Evolutionary conservation across 228 moss, liverwort and hornwort genomes (phyloP).

Genomic region (Sphagnum fallax): DNA sequence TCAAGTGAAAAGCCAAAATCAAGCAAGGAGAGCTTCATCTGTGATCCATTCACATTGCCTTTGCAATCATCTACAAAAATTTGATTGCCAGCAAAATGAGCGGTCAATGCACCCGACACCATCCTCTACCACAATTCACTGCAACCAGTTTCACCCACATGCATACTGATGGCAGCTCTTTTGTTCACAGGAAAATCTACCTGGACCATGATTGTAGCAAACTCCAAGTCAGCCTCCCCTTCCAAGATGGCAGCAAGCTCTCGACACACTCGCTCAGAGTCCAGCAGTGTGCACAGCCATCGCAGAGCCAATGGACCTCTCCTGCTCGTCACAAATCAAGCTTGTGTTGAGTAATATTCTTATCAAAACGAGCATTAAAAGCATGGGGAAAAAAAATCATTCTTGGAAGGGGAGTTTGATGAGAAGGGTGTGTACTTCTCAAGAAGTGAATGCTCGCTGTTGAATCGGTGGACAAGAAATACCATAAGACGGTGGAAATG

Average conservation of each 20-base stretch:
- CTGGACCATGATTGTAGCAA: slow-evolving; percentile 92
- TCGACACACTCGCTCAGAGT: slow-evolving; percentile 78
- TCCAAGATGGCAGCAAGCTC: slow-evolving; percentile 76
- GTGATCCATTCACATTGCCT: no score
- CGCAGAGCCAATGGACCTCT: slow-evolving; percentile 79
- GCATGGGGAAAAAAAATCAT: no score
- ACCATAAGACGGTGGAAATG: slow-evolving; percentile 82
- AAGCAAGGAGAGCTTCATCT: no score
- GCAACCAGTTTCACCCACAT: no score
- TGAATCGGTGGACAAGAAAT: slow-evolving; percentile 72
- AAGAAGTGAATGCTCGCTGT: slow-evolving; percentile 60
- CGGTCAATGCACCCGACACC: no score
- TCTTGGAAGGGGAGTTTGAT: no score
- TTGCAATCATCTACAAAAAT: no score
- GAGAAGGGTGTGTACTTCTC: slow-evolving; percentile 28
- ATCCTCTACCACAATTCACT: no score
- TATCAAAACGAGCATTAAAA: no score
- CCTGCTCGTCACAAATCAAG: slow-evolving; percentile 25
- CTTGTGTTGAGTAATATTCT: not conserved
- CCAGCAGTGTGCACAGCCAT: slow-evolving; percentile 69
- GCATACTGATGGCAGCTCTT: no score
- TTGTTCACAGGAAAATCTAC: slow-evolving; percentile 10
- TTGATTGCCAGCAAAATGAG: no score
- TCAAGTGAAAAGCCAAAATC: no score
- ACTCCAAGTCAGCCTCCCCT: slow-evolving; percentile 73